Evolutionary conservation across 2,329 filamentous ascomycete species (phyloP).

Genomic region (Ophiostoma novo-ulmi): DNA sequence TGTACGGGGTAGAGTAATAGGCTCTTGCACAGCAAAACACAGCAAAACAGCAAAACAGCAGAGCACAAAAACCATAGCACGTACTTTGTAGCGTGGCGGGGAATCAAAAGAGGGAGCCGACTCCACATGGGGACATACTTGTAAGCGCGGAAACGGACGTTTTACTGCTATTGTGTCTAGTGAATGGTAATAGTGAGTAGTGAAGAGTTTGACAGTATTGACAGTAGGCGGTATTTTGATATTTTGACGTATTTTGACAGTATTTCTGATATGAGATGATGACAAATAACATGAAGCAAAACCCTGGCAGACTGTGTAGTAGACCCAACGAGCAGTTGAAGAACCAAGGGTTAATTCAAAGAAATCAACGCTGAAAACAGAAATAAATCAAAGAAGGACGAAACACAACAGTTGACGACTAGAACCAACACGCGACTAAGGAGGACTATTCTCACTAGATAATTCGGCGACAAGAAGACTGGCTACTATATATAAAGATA

Average conservation of each 20-base stretch:
- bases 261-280: no score
- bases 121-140: slow-evolving; percentile 18
- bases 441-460: not conserved
- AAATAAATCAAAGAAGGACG: not conserved
- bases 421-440: not conserved
- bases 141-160: slow-evolving; percentile 12
- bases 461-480: not conserved
- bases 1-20: not conserved
- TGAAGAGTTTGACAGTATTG: not conserved
- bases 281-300: not conserved
- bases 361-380: not conserved
- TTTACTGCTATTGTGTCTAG: not conserved
- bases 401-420: not conserved
- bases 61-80: not conserved
- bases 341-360: not conserved
- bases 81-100: slow-evolving; percentile 16
- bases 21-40: not conserved
- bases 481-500: not conserved
- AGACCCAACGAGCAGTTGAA: not conserved
- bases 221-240: no score
- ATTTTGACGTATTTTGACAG: not conserved
- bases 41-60: not conserved
- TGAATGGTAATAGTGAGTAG: not conserved
- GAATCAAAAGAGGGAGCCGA: slow-evolving; percentile 23
- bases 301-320: not conserved